Conservation (phyloP, 345 rosid species). For the Luvunga scandens region DNA sequence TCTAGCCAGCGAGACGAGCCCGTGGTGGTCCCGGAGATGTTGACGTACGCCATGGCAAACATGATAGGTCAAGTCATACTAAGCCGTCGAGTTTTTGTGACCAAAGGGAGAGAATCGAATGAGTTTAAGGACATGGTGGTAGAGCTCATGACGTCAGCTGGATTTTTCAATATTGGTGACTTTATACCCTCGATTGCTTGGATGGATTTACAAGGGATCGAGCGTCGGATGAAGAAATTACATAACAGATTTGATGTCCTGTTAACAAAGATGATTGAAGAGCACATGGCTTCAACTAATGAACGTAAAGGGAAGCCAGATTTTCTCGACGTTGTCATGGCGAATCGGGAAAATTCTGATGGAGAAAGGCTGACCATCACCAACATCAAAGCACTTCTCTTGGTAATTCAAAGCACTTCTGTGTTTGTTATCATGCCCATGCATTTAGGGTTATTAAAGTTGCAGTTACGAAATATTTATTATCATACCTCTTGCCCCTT, state of each 20-base stretch:
- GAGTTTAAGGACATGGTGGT: conserved; percentile 65
- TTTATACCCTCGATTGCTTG: conserved; percentile 55
- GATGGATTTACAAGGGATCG: conserved; percentile 70
- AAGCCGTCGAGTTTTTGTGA: conserved; percentile 41
- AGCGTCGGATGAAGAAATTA: conserved; percentile 49
- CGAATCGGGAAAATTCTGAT: conserved; percentile 17
- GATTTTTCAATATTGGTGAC: conserved; percentile 54
- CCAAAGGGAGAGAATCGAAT: conserved; percentile 41
- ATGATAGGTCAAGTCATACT: conserved; percentile 58
- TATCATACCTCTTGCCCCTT: too few relatives aligned
- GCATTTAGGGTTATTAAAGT: too few relatives aligned
- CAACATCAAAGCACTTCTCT: conserved; percentile 55
- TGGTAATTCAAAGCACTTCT: conserved; percentile 23
- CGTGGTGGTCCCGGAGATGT: conserved; percentile 46
- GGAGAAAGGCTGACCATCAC: conserved; percentile 35
- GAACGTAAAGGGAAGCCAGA: conserved; percentile 45
- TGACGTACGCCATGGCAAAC: conserved; percentile 48
- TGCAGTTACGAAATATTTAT: too few relatives aligned
- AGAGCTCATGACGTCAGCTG: conserved; percentile 55
- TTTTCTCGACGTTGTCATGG: conserved; percentile 50
- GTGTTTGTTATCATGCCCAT: too few relatives aligned
- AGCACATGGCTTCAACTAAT: conserved; percentile 34
- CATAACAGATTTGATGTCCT: conserved; percentile 44
- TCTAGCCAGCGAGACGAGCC: conserved; percentile 25
- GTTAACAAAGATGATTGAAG: conserved; percentile 46